These are phyloP conservation scores for Epichloe brachyelytri DNA, from an alignment of 2,329 filamentous ascomycete genomes.

Conservation along the genomic window DNA sequence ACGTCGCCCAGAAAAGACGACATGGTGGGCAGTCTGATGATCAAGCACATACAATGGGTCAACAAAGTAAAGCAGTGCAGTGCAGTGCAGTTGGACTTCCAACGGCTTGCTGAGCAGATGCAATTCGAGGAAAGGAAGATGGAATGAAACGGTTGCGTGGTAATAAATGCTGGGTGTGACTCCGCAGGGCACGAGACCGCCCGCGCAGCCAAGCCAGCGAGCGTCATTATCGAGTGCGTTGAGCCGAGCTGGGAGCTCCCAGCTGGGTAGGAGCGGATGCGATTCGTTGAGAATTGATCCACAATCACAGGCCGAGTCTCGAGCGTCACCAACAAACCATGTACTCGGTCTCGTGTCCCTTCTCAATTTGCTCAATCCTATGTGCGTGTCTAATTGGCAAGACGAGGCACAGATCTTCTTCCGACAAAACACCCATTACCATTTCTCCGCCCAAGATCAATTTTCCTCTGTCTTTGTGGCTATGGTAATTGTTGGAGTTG, in stretches of 20 bases:
- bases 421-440: too few relatives aligned
- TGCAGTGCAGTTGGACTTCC: too few relatives aligned
- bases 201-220: neutral
- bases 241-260: neutral
- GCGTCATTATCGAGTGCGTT: neutral
- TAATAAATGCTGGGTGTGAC: neutral
- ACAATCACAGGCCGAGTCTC: neutral
- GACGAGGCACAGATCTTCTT: too few relatives aligned
- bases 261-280: neutral
- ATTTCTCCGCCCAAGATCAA: too few relatives aligned
- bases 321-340: too few relatives aligned
- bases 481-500: too few relatives aligned
- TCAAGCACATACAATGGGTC: neutral
- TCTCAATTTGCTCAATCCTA: too few relatives aligned
- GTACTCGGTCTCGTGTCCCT: too few relatives aligned
- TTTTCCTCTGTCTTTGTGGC: too few relatives aligned
- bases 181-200: neutral
- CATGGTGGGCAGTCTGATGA: conserved; percentile 20
- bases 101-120: too few relatives aligned
- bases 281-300: neutral
- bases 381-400: too few relatives aligned
- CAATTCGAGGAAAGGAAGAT: neutral
- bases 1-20: conserved; percentile 27
- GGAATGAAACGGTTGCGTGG: neutral
- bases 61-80: neutral